These are phyloP conservation scores for Fusarium tanahbumbuense DNA, from an alignment of 2,329 filamentous ascomycete genomes.

Conservation along the genomic window DNA sequence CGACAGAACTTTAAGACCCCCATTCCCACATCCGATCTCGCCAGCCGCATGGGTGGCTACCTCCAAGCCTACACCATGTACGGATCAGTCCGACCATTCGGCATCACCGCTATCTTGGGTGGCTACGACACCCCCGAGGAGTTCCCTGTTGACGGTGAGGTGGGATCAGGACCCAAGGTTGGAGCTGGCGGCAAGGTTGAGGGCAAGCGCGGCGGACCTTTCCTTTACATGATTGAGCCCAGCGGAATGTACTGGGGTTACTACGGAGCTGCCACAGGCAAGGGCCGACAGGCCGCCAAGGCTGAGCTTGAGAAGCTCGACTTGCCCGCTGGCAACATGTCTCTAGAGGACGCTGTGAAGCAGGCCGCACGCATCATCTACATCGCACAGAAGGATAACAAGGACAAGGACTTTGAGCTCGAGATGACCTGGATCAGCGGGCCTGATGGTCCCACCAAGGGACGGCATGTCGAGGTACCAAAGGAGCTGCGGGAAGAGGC, in stretches of 20 bases:
- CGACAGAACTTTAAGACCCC: constrained; percentile 94
- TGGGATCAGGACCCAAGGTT: constrained; percentile 80
- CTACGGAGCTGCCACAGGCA: constrained; percentile 96
- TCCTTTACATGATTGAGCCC: constrained; percentile 98
- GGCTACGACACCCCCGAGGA: constrained; percentile 94
- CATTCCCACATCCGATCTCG: constrained; percentile 88
- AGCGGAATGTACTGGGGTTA: constrained; percentile 99
- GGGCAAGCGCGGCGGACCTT: constrained; percentile 85
- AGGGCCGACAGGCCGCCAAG: constrained; percentile 96
- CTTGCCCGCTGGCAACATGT: constrained; percentile 79
- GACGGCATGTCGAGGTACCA: constrained; percentile 91
- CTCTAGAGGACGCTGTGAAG: constrained; percentile 89
- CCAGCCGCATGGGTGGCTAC: constrained; percentile 93
- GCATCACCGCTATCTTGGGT: constrained; percentile 92
- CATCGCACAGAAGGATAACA: constrained; percentile 97
- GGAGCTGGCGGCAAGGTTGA: constrained; percentile 86
- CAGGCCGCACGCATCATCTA: constrained; percentile 98
- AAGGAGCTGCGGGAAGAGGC: constrained; percentile 92
- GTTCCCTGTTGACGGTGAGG: constrained; percentile 87
- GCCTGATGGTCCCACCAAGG: constrained; percentile 87
- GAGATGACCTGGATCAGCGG: constrained; percentile 99
- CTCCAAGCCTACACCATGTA: constrained; percentile 98
- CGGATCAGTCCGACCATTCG: constrained; percentile 95
- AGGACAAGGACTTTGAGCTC: constrained; percentile 99
- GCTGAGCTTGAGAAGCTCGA: constrained; percentile 98